Percentiles rank a stretch among this genome's conserved stretches.
Conservation (phyloP, 176 grass and related monocot species). For the Hordeum marinum region DNA sequence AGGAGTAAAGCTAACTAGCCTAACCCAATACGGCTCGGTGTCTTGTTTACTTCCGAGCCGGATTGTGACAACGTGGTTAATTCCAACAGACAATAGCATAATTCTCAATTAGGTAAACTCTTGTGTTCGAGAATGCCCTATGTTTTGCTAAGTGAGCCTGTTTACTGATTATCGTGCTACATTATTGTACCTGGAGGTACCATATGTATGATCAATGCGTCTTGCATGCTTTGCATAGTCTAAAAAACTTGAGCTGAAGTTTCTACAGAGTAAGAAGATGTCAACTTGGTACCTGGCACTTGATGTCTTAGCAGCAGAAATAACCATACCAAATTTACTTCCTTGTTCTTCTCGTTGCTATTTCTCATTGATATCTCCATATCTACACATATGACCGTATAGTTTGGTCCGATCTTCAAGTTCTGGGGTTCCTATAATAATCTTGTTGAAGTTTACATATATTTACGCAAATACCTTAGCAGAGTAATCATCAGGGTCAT, state of each 20-base stretch:
- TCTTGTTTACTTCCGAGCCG: too few relatives aligned
- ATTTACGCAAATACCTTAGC: background rate
- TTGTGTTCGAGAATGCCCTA: background rate
- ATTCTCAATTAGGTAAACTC: background rate
- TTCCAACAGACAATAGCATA: background rate
- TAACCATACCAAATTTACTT: background rate
- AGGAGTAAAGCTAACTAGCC: too few relatives aligned
- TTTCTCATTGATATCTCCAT: background rate
- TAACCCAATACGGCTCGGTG: too few relatives aligned
- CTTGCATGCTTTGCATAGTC: background rate
- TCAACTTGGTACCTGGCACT: background rate
- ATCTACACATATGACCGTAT: background rate
- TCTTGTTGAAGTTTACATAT: too few relatives aligned
- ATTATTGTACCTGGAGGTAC: background rate
- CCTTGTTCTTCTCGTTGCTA: background rate
- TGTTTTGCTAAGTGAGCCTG: background rate
- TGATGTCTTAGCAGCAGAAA: background rate
- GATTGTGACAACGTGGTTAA: too few relatives aligned
- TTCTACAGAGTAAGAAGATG: background rate
- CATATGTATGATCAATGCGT: background rate
- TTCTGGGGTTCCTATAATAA: background rate
- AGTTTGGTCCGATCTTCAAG: background rate
- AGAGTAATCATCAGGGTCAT: background rate
- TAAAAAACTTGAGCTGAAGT: too few relatives aligned
- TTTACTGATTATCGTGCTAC: background rate